A percentile compares a stretch with the other conserved stretches of the same genome.
Evolutionary conservation across 225 moss, liverwort and hornwort species (phyloP).

Genomic region (Straminergon stramineum): DNA sequence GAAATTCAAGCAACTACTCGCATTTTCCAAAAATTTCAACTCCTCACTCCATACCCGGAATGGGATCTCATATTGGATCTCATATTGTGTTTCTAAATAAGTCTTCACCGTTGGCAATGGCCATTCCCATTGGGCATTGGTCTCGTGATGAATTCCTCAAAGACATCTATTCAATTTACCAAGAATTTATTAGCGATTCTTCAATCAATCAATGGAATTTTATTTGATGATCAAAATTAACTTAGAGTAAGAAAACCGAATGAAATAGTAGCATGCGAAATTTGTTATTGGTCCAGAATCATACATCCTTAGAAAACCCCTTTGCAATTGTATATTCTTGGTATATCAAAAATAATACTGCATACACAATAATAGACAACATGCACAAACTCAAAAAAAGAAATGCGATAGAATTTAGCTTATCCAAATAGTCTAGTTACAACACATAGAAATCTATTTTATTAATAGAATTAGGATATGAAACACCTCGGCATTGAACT

Average conservation of each 20-base stretch:
- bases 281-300: not conserved
- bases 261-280: not conserved
- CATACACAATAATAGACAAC: too few species aligned
- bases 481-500: not conserved
- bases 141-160: not conserved
- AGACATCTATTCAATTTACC: not conserved
- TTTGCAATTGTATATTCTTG: not conserved
- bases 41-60: not conserved
- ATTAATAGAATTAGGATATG: not conserved
- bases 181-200: too few species aligned
- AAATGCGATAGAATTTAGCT: too few species aligned
- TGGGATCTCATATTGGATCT: not conserved
- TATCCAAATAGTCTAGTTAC: not conserved
- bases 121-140: too few species aligned
- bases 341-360: too few species aligned
- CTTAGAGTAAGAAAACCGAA: not conserved
- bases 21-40: not conserved
- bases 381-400: too few species aligned
- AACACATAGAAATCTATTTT: not conserved
- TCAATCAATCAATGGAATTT: too few species aligned
- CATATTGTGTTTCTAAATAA: not conserved
- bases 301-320: not conserved
- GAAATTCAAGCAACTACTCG: not conserved
- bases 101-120: not conserved
- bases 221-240: too few species aligned